A percentile compares a stretch with the other conserved stretches of the same genome.
Evolutionary conservation across 75 land plant species (phyloP).

Genomic region (Cunninghamia lanceolata): DNA sequence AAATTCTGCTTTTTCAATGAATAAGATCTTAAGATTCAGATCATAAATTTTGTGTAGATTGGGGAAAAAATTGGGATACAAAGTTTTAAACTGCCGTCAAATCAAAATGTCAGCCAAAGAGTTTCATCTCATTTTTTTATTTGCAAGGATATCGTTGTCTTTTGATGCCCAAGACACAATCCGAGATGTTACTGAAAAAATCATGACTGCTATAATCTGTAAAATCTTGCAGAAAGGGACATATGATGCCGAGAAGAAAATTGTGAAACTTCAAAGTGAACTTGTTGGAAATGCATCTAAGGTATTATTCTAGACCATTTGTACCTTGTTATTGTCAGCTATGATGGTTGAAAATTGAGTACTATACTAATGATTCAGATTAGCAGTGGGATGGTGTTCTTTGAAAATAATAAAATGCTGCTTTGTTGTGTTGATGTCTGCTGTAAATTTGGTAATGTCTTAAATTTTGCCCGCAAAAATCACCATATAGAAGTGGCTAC

Average conservation of each 20-base stretch:
- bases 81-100: neutral
- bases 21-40: neutral
- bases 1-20: neutral
- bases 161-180: neutral
- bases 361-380: neutral
- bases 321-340: neutral
- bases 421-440: neutral
- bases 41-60: neutral
- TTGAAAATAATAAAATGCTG: neutral
- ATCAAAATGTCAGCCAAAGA: neutral
- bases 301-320: constrained; percentile 34
- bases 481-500: neutral
- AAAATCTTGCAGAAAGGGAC: constrained; percentile 56
- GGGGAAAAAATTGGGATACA: neutral
- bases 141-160: neutral
- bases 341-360: neutral
- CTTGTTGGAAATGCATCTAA: constrained; percentile 87
- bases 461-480: neutral
- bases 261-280: constrained; percentile 52
- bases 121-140: neutral
- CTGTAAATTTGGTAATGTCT: constrained; percentile 3
- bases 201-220: neutral
- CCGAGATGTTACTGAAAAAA: neutral
- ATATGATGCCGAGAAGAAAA: constrained; percentile 60
- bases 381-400: neutral